Evolutionary conservation across 23 red algal species (phyloP).

Genomic region (Gracilaria caudata): DNA sequence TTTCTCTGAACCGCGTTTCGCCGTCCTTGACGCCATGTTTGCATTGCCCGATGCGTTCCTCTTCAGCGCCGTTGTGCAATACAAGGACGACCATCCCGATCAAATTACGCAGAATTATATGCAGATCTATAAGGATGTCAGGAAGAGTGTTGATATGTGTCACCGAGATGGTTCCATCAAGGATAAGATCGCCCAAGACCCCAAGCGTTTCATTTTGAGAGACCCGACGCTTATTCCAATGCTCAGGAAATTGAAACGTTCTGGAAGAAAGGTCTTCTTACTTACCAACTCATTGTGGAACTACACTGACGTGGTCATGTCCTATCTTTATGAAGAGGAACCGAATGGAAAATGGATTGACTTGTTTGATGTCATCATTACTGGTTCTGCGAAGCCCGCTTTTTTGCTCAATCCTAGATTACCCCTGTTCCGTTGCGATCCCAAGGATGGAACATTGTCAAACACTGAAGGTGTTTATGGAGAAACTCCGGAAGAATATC

Average conservation of each 20-base stretch:
- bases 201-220: slow-evolving; percentile 74
- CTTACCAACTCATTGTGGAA: slow-evolving; percentile 97
- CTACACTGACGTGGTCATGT: slow-evolving; percentile 97
- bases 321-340: slow-evolving; percentile 73
- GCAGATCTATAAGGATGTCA: slow-evolving; percentile 91
- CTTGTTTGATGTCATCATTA: slow-evolving; percentile 96
- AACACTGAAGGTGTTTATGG: slow-evolving; percentile 88
- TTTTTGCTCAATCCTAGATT: slow-evolving; percentile 86
- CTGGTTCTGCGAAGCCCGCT: slow-evolving; percentile 90
- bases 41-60: slow-evolving; percentile 96
- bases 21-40: slow-evolving; percentile 95
- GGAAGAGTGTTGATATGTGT: slow-evolving; percentile 92
- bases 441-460: slow-evolving; percentile 54
- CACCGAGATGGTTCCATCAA: slow-evolving; percentile 99
- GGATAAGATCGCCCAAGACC: slow-evolving; percentile 75
- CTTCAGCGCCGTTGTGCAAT: slow-evolving; percentile 82
- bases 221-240: slow-evolving; percentile 80
- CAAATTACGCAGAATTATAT: slow-evolving; percentile 66
- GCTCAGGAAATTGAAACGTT: slow-evolving; percentile 69
- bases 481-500: slow-evolving; percentile 70
- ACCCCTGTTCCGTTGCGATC: slow-evolving; percentile 89
- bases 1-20: slow-evolving; percentile 87
- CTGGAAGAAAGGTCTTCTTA: slow-evolving; percentile 94
- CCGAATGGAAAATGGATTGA: slow-evolving; percentile 78
- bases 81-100: slow-evolving; percentile 83